phyloP scores from a whole-genome alignment of 192 early-diverging fungal genomes.

The Umbelopsis isabellina region DNA sequence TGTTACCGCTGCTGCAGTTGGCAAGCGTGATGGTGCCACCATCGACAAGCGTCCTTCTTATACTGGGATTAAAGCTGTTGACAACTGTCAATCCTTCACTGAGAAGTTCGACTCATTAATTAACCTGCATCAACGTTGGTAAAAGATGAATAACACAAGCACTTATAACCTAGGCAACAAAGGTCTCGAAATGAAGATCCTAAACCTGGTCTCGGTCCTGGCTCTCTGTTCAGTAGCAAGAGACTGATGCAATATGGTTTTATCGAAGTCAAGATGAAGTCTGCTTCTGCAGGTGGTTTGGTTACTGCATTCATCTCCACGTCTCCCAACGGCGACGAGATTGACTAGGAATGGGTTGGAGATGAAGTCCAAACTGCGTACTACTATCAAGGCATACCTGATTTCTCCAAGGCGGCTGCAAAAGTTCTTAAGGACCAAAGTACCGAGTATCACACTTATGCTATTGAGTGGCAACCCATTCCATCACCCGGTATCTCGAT shows the following conservation, averaged over 20 bases:
- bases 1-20: not conserved
- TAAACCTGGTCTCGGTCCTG: constrained; percentile 23
- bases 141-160: not conserved
- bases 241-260: constrained; percentile 48
- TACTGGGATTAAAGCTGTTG: too few relatives aligned
- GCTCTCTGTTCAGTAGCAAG: constrained; percentile 36
- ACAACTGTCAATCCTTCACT: not conserved
- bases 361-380: constrained; percentile 27
- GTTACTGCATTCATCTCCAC: constrained; percentile 47
- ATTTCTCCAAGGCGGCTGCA: not conserved
- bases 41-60: too few relatives aligned
- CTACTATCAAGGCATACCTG: not conserved
- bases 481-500: constrained; percentile 53
- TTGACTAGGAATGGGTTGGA: constrained; percentile 53
- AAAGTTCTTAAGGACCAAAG: constrained; percentile 39
- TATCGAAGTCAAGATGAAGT: constrained; percentile 41
- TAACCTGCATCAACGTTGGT: not conserved
- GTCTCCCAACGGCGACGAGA: constrained; percentile 15
- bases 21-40: too few relatives aligned
- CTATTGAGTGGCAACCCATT: constrained; percentile 48
- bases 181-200: constrained; percentile 1
- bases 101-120: not conserved
- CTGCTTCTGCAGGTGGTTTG: constrained; percentile 31
- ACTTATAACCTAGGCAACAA: not conserved
- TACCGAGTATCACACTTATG: constrained; percentile 46